These are phyloP conservation scores for Phialophora verrucosa DNA, from an alignment of 2,329 filamentous ascomycete species.

Conservation along the genomic window DNA sequence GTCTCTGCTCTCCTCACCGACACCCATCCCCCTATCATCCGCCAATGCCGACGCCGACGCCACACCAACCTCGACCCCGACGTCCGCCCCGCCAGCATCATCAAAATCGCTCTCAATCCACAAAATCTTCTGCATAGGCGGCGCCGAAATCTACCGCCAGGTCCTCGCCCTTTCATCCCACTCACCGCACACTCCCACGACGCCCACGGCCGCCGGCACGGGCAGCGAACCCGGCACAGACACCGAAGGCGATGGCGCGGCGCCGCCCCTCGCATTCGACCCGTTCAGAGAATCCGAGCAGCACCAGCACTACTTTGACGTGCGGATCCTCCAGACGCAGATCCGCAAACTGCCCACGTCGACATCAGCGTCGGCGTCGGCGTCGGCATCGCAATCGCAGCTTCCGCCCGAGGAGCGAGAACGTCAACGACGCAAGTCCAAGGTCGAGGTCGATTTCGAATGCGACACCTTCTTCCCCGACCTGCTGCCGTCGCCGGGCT, in stretches of 20 bases:
- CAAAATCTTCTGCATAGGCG: slow-evolving; percentile 85
- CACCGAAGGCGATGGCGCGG: slow-evolving; percentile 11
- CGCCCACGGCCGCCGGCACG: slow-evolving; percentile 7
- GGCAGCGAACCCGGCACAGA: slow-evolving; percentile 21
- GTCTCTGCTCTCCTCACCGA: slow-evolving; percentile 26
- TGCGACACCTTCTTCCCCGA: slow-evolving; percentile 57
- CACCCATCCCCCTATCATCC: slow-evolving; percentile 10
- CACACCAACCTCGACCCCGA: slow-evolving; percentile 1
- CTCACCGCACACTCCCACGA: not conserved
- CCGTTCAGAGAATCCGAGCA: slow-evolving; percentile 6
- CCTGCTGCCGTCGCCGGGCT: slow-evolving; percentile 41
- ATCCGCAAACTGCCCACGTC: slow-evolving; percentile 23
- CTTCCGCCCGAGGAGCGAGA: not conserved
- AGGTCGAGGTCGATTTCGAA: slow-evolving; percentile 45
- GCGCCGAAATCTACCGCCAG: slow-evolving; percentile 79
- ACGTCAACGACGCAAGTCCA: not conserved
- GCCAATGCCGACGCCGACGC: slow-evolving; percentile 35
- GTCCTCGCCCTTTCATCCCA: slow-evolving; percentile 57
- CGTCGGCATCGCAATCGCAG: not conserved
- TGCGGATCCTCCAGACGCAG: slow-evolving; percentile 42
- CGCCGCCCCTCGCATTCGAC: not conserved
- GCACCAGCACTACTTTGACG: slow-evolving; percentile 25
- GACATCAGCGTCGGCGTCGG: not conserved
- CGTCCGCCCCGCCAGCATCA: no score
- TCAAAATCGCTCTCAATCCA: slow-evolving; percentile 48